Base-by-base conservation (phyloP, 2,329 filamentous ascomycete genomes). In the Davidsoniella australis region DNA sequence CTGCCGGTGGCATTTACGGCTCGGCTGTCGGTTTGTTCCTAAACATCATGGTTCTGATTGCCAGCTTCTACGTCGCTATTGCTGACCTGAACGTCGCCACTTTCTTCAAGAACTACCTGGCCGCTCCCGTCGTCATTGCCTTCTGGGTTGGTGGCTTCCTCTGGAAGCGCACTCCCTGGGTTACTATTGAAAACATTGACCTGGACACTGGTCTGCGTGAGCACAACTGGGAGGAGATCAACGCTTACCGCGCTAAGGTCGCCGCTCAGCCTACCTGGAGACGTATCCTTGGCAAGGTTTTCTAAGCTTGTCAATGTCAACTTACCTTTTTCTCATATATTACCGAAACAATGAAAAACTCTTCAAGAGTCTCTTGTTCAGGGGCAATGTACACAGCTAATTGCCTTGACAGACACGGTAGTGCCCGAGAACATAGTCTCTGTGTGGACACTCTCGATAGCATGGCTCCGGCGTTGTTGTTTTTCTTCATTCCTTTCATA, bases 151-250 rank as follows among this genome's bases (percentile, higher is more conserved):
- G 60, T 42, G 75, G 78, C 5, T 82, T 72, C 59, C 12, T 75
- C 54, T 83, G 78, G 79, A 84, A 84, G 69, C 66, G 74, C 40
- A 61, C 67, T 20, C 71, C 72, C 16, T 82, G 75, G 74, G 66
- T 79, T 48, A 68, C 60, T 20, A 60, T 74, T 2, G 63, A 67
- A 24, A 64, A 82, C 55, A 82, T 85, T 51, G 79, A 84, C 56
- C 70, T 84, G 48, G 78, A 84, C 58, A 71, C 69, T 24, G 79
- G 78, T 54, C 72, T 78, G 38, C 70, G 78, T 52, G 71, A 76
- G 61, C 68, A 80, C 46, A 72, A 83, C 59, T 82, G 75, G 75
- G 76, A 80, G 9, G 64, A 65, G 39, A 78, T 80, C 63, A 72
- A 79, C 59, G 69, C 64, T 37, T 66, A 71, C 57, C 67, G 70